Evolutionary conservation across 805 yeast genomes (phyloP).

Genomic region (Monosporozyma aquatica): DNA sequence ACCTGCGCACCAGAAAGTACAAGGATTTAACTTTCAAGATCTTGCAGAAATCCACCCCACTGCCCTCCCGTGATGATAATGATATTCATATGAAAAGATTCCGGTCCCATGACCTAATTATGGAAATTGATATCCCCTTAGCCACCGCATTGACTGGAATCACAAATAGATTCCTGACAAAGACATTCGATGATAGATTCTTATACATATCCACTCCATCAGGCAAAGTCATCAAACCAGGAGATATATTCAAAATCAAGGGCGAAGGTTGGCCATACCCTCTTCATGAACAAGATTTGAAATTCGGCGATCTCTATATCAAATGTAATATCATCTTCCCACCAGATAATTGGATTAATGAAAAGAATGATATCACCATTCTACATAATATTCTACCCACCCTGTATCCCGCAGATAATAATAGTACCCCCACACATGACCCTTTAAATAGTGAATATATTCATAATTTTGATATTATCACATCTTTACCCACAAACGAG

Average conservation of each 20-base stretch:
- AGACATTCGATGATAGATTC: conserved; percentile 74
- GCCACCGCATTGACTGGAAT: conserved; percentile 85
- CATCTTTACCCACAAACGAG: conserved; percentile 6
- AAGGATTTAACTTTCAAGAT: conserved; percentile 72
- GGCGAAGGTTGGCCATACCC: conserved; percentile 78
- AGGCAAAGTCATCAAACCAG: conserved; percentile 78
- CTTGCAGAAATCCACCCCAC: conserved; percentile 34
- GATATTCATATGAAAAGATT: conserved; percentile 40
- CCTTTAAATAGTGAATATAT: conserved; percentile 27
- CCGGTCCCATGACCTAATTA: conserved; percentile 54
- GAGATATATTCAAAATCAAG: conserved; percentile 51
- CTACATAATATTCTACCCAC: conserved; percentile 49
- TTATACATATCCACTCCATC: conserved; percentile 54
- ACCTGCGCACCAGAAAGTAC: conserved; percentile 49
- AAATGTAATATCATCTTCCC: conserved; percentile 74
- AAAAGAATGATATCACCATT: conserved; percentile 51
- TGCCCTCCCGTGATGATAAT: conserved; percentile 25
- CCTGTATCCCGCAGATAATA: too few species aligned
- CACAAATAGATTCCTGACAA: conserved; percentile 46
- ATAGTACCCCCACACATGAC: conserved; percentile 10
- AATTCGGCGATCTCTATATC: conserved; percentile 62
- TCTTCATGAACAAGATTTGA: conserved; percentile 13
- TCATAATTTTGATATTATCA: conserved; percentile 19
- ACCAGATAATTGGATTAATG: conserved; percentile 73
- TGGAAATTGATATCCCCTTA: conserved; percentile 51